Base-by-base conservation (phyloP, 331 rosid genomes). In the Pyracantha coccinea region DNA sequence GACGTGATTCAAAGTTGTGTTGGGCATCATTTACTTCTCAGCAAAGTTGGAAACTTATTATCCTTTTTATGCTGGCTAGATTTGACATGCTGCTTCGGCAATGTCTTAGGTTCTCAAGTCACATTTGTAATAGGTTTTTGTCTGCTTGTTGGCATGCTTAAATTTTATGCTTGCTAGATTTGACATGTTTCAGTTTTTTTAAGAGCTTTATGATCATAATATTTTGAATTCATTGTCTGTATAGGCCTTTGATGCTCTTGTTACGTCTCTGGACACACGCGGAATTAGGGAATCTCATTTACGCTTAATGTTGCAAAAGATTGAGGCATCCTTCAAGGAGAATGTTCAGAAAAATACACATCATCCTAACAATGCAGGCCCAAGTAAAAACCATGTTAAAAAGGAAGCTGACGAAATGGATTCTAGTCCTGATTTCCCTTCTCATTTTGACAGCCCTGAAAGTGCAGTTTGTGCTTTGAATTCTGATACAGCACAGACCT, bases 211-310 rank as follows among this genome's bases (percentile, higher is more conserved):
- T 71, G 14, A 4, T 35, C 53, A 1, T 57, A 14, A 24, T 21
- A 15, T 9, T 61, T 27, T 65, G 11, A 33, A 23, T 60, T 61
- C 13, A 17, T 82, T 71, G 8, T 80, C 15, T 75, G 66, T 76
- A 76, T 68, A 95, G 99, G 99, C 84, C 80, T 90, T 92, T 83
- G 99, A 95, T 77, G 45, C 83, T 79, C 96, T 95, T 81, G 80
- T 87, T 83, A 78, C 64, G 61, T 87, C 98, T 35, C 77, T 95
- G 86, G 99, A 95, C 77, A 71, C 96, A 19, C 98, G 99, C 1
- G 99, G 99, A 57, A 71, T 86, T 63, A 90, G 99, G 81, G 99
- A 95, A 82, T 90, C 98, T 69, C 97, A 95, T 87, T 78, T 95
- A 81, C 97, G 97, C 74, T 80, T 90, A 64, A 90, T 95, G 99